Conservation (phyloP, 108 stramenopile species). For the Stephanodiscus minutulus region DNA sequence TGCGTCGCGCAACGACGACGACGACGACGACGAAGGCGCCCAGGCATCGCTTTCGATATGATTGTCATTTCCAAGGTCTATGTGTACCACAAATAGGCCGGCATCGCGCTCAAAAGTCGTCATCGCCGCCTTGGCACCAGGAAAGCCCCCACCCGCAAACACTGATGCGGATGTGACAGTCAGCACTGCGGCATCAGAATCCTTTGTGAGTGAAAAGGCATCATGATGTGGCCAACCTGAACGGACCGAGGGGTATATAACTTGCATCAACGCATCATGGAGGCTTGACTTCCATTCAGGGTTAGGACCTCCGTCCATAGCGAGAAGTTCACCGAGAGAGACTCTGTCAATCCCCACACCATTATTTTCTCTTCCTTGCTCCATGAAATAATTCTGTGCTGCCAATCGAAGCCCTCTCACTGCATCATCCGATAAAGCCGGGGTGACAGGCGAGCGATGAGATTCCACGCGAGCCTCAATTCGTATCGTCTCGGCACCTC, state of each 20-base stretch:
- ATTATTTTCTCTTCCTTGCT: constrained; percentile 2
- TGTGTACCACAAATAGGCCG: constrained; percentile 31
- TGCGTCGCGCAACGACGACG: no score
- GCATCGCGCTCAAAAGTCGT: constrained; percentile 40
- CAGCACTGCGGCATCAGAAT: not conserved
- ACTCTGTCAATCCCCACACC: constrained; percentile 16
- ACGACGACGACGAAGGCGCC: no score
- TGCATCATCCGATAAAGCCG: constrained; percentile 24
- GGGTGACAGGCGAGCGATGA: constrained; percentile 16
- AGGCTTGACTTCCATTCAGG: constrained; percentile 17
- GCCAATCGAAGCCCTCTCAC: constrained; percentile 25
- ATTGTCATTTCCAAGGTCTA: constrained; percentile 40
- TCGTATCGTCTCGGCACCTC: not conserved
- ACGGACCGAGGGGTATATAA: constrained; percentile 37
- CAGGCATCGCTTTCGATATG: not conserved
- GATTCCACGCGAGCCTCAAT: not conserved
- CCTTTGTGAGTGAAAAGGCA: not conserved
- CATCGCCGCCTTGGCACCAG: constrained; percentile 24
- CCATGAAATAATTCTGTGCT: constrained; percentile 28
- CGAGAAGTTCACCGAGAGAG: constrained; percentile 28
- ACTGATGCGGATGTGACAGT: constrained; percentile 44
- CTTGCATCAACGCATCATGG: constrained; percentile 18
- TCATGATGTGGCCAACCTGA: constrained; percentile 34
- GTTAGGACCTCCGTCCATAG: not conserved
- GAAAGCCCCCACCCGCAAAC: constrained; percentile 29